Conservation (phyloP, 2,329 filamentous ascomycete species). For the Mycosphaerella sp. region DNA sequence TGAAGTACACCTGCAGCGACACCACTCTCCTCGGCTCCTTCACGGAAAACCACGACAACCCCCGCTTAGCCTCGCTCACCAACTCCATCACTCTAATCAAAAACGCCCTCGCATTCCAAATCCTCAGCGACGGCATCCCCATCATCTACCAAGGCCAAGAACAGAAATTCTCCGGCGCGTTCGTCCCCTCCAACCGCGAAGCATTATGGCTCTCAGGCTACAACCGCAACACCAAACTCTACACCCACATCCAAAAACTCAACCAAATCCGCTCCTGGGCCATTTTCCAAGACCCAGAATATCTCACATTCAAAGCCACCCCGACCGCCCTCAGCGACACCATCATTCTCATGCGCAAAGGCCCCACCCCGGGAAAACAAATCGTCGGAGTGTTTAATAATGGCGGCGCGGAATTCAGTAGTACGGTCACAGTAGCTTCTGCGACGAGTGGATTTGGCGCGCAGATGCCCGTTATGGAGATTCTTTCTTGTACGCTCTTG, state of each 20-base stretch:
- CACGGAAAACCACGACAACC: slow-evolving; percentile 35
- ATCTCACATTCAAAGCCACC: slow-evolving; percentile 37
- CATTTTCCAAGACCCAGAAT: slow-evolving; percentile 35
- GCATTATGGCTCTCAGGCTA: slow-evolving; percentile 36
- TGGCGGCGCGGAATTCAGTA: slow-evolving; percentile 16
- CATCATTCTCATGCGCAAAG: slow-evolving; percentile 43
- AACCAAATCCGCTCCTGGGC: slow-evolving; percentile 47
- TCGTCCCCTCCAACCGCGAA: slow-evolving; percentile 35
- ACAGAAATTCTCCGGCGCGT: slow-evolving; percentile 45
- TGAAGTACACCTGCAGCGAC: slow-evolving; percentile 33
- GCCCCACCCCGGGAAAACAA: slow-evolving; percentile 32
- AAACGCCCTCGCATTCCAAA: slow-evolving; percentile 54
- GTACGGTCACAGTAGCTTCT: slow-evolving; percentile 29
- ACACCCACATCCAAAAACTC: slow-evolving; percentile 37
- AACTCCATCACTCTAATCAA: slow-evolving; percentile 50
- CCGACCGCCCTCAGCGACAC: slow-evolving; percentile 36
- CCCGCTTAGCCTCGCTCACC: slow-evolving; percentile 41
- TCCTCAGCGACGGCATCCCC: slow-evolving; percentile 55
- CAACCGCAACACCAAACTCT: slow-evolving; percentile 37
- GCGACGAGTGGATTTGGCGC: slow-evolving; percentile 24
- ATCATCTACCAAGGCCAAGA: slow-evolving; percentile 61
- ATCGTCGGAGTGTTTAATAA: slow-evolving; percentile 35
- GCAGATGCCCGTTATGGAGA: slow-evolving; percentile 32
- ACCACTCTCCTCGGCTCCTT: slow-evolving; percentile 37
- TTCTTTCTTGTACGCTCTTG: slow-evolving; percentile 41